Percentiles rank a stretch among this genome's conserved stretches.
These are phyloP conservation scores for Syzygium oleosum DNA, from an alignment of 345 rosid species.

Conservation along the genomic window DNA sequence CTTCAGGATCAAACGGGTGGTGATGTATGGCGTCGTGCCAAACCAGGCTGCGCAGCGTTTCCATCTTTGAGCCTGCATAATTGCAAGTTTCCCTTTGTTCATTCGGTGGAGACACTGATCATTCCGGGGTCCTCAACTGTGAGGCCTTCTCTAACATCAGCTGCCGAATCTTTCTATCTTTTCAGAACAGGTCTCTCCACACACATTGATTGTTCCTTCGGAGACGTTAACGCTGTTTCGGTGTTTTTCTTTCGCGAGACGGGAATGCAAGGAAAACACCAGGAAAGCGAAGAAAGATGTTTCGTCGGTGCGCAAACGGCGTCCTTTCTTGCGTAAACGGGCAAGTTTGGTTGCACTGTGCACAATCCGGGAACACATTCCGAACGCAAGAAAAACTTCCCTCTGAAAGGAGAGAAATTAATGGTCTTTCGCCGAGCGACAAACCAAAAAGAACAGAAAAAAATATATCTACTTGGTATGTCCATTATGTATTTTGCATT, in stretches of 20 bases:
- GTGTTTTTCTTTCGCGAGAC: background rate
- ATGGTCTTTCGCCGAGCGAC: background rate
- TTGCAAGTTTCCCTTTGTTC: background rate
- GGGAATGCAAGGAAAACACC: background rate
- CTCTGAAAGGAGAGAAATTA: background rate
- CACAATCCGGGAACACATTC: background rate
- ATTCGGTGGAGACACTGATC: background rate
- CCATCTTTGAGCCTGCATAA: background rate
- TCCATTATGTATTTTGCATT: background rate
- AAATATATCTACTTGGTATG: background rate
- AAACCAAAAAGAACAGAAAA: background rate
- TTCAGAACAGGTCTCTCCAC: background rate
- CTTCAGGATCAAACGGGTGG: no score
- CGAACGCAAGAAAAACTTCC: background rate
- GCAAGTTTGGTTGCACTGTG: background rate
- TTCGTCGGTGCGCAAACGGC: background rate
- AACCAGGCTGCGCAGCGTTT: background rate
- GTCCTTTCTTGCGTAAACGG: background rate
- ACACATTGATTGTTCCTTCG: background rate
- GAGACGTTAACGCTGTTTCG: background rate
- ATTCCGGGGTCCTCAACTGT: background rate
- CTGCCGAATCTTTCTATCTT: background rate
- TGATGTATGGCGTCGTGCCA: background rate
- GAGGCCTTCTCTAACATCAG: background rate
- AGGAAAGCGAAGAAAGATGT: background rate